These are phyloP conservation scores for Aspergillus jensenii DNA, from an alignment of 2,329 filamentous ascomycete genomes.

Conservation along the genomic window DNA sequence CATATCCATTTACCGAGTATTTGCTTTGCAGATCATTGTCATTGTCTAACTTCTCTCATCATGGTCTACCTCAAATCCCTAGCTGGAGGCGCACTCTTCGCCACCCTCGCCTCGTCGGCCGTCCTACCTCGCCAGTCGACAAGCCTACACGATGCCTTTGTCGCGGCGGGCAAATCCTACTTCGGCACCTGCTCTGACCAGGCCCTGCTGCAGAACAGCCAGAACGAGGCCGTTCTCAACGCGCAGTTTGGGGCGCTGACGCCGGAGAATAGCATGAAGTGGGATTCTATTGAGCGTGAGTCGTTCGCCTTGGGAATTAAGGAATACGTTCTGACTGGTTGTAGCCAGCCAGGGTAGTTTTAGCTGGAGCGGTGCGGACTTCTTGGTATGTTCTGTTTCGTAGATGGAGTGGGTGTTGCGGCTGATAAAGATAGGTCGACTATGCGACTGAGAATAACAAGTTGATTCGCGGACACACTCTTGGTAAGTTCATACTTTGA, in stretches of 20 bases:
- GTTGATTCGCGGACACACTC: conserved; percentile 62
- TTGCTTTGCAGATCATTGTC: too few relatives aligned
- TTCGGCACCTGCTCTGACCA: conserved; percentile 60
- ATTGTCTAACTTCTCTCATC: too few relatives aligned
- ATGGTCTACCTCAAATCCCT: conserved; percentile 13
- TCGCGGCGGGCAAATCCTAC: conserved; percentile 65
- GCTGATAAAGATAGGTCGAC: conserved; percentile 28
- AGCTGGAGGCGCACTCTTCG: conserved; percentile 1
- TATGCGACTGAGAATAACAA: conserved; percentile 41
- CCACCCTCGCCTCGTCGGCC: conserved; percentile 5
- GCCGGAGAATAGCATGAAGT: conserved; percentile 65
- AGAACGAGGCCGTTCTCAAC: conserved; percentile 60
- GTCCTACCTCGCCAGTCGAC: conserved; percentile 14
- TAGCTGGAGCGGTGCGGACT: conserved; percentile 57
- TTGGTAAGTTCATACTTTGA: conserved; percentile 30
- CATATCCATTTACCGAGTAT: not conserved
- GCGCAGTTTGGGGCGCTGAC: conserved; percentile 66
- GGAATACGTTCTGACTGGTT: not conserved
- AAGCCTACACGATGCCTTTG: conserved; percentile 56
- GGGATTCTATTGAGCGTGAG: conserved; percentile 59
- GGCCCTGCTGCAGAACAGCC: conserved; percentile 55
- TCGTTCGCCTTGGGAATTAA: not conserved
- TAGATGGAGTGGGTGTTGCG: too few relatives aligned
- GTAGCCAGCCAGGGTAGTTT: conserved; percentile 51
- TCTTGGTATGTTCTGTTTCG: conserved; percentile 35